These are phyloP conservation scores for Fraxinus sp. DNA, from an alignment of 305 asterid species.

Conservation along the genomic window DNA sequence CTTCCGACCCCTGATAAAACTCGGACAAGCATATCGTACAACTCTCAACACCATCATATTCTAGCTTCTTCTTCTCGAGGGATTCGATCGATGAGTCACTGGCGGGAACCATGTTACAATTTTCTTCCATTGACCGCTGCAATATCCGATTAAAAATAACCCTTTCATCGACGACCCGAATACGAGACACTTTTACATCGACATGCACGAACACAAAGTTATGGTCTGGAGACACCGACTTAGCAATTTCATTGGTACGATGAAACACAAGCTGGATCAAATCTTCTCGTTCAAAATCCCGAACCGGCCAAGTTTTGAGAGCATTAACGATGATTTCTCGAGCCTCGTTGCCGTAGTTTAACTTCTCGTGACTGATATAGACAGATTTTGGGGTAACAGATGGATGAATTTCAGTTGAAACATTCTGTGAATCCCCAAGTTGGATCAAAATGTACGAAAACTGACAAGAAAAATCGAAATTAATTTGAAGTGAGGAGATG, in stretches of 20 bases:
- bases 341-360: background rate
- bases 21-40: background rate
- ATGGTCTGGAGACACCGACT: background rate
- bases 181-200: background rate
- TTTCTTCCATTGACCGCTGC: background rate
- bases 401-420: background rate
- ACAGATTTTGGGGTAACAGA: background rate
- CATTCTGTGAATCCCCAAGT: background rate
- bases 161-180: background rate
- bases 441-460: background rate
- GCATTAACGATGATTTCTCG: background rate
- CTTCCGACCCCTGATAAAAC: background rate
- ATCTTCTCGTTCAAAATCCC: background rate
- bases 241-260: background rate
- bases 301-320: background rate
- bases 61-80: background rate
- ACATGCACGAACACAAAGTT: background rate
- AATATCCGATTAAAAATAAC: background rate
- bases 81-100: background rate
- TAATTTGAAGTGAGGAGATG: background rate
- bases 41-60: background rate
- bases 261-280: background rate
- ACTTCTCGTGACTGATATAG: background rate
- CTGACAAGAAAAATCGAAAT: background rate
- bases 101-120: background rate